Percentiles rank a stretch among this genome's conserved stretches.
phyloP scores from a whole-genome alignment of 2,329 filamentous ascomycete species.

The Biscogniauxia mediterranea region DNA sequence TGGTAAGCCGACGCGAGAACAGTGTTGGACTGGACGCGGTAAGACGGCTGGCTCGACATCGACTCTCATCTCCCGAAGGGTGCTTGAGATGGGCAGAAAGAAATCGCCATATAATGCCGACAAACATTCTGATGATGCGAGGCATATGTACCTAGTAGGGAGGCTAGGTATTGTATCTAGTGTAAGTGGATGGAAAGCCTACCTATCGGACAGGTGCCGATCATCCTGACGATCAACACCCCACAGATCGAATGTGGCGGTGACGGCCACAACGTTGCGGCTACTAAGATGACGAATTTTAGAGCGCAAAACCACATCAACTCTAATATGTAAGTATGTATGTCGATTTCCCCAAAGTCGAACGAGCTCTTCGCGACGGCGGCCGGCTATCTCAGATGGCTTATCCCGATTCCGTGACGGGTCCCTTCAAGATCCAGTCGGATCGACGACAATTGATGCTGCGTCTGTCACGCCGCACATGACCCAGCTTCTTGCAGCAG shows the following conservation, averaged over 20 bases:
- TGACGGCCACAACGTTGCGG: not conserved
- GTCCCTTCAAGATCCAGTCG: not conserved
- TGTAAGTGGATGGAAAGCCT: not conserved
- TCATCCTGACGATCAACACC: not conserved
- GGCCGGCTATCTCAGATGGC: not conserved
- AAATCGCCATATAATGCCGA: not conserved
- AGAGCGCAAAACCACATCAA: not conserved
- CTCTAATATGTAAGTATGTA: too few relatives aligned
- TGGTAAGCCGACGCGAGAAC: not conserved
- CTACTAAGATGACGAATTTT: not conserved
- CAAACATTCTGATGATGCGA: not conserved
- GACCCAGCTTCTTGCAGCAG: not conserved
- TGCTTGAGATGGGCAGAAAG: not conserved
- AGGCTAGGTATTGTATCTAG: not conserved
- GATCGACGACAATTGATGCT: not conserved
- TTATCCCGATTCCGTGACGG: not conserved
- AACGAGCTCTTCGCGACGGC: not conserved
- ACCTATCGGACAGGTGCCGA: not conserved
- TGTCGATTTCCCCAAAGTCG: not conserved
- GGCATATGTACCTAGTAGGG: too few relatives aligned
- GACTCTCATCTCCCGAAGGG: not conserved
- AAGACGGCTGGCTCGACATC: not conserved
- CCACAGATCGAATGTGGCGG: not conserved
- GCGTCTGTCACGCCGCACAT: not conserved
- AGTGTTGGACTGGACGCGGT: not conserved